A percentile compares a stretch with the other conserved stretches of the same genome.
These are phyloP conservation scores for Hyaloscypha bicolor DNA, from an alignment of 495 filamentous ascomycete genomes.

Conservation along the genomic window DNA sequence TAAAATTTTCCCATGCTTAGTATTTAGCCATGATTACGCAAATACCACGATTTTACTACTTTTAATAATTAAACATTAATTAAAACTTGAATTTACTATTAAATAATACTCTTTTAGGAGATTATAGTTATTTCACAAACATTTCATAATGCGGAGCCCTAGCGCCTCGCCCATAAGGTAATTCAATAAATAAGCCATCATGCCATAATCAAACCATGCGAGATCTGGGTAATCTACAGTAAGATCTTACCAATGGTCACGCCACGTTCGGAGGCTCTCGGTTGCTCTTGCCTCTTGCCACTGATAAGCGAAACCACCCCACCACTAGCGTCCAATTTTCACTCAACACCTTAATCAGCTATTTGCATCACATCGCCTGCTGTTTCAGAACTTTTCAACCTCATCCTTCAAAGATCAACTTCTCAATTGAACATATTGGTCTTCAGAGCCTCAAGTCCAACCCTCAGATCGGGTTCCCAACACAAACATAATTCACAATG, in stretches of 20 bases:
- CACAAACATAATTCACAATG: constrained; percentile 17
- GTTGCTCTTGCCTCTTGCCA: neutral
- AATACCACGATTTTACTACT: no score
- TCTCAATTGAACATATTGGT: neutral
- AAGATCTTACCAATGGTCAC: neutral
- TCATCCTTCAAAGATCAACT: neutral
- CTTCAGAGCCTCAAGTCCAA: neutral
- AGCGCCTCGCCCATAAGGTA: no score
- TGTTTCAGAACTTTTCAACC: neutral
- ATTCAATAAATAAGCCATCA: no score
- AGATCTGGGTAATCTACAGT: no score
- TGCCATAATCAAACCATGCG: no score
- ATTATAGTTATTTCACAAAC: no score
- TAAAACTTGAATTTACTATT: no score
- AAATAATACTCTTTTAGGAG: no score
- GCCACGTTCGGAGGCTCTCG: neutral
- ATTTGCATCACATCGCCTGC: neutral
- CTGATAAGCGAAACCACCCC: neutral
- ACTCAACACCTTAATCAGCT: neutral
- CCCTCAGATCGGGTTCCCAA: neutral
- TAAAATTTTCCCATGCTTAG: no score
- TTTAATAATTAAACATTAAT: no score
- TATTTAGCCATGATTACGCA: no score
- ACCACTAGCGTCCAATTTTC: neutral
- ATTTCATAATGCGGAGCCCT: no score